A percentile compares a stretch with the other conserved stretches of the same genome.
These are phyloP conservation scores for Lipomyces yamanashiensis DNA, from an alignment of 805 yeast species.

Conservation along the genomic window DNA sequence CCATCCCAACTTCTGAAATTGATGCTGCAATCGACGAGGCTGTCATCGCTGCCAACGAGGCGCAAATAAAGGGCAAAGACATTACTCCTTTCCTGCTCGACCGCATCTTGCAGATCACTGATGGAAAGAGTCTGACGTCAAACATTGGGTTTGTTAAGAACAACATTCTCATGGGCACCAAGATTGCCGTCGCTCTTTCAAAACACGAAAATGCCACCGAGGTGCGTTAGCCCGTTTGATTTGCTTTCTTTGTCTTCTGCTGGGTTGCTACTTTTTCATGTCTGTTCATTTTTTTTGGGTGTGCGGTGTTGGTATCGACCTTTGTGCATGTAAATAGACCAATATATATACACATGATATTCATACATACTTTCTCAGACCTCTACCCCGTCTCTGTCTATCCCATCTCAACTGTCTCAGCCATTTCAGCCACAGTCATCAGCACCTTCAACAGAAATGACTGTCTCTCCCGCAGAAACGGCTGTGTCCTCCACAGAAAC, in stretches of 20 bases:
- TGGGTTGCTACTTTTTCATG: neutral
- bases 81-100: slow-evolving; percentile 77
- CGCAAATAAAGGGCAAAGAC: slow-evolving; percentile 68
- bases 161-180: slow-evolving; percentile 71
- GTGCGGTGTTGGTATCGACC: neutral
- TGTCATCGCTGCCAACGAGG: slow-evolving; percentile 55
- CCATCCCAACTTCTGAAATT: slow-evolving; percentile 61
- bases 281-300: neutral
- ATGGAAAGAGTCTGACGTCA: slow-evolving; percentile 70
- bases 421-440: slow-evolving; percentile 1
- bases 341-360: neutral
- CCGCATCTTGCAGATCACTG: slow-evolving; percentile 67
- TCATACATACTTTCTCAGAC: neutral
- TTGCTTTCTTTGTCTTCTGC: neutral
- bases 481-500: slow-evolving; percentile 1
- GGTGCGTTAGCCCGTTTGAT: slow-evolving; percentile 7
- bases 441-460: neutral
- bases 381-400: slow-evolving; percentile 1
- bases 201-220: slow-evolving; percentile 46
- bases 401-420: neutral
- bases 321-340: slow-evolving; percentile 5
- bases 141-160: slow-evolving; percentile 77
- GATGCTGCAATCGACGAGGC: slow-evolving; percentile 63
- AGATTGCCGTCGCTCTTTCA: slow-evolving; percentile 63
- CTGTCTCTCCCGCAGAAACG: no score